Evolutionary conservation across 108 stramenopile genomes (phyloP).

Genomic region (Chaetoceros muelleri): DNA sequence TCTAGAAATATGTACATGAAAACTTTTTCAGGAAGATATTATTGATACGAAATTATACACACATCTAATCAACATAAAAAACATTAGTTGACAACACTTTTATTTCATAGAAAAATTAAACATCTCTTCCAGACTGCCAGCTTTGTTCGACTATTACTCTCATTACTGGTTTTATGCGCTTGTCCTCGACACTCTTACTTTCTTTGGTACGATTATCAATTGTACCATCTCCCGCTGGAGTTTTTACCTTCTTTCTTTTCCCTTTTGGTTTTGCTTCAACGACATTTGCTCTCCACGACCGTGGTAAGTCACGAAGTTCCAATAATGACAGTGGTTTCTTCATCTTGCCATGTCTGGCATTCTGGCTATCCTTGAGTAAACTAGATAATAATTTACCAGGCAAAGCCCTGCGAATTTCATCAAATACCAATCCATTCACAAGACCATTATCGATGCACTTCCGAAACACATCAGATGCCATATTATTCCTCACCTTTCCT

Average conservation of each 20-base stretch:
- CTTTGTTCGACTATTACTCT: slow-evolving; percentile 18
- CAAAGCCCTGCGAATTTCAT: slow-evolving; percentile 41
- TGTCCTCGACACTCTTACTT: background rate
- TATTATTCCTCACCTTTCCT: slow-evolving; percentile 27
- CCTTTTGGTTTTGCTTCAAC: slow-evolving; percentile 5
- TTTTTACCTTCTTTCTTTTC: slow-evolving; percentile 1
- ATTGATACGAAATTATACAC: no score
- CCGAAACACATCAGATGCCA: slow-evolving; percentile 38
- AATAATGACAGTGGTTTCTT: slow-evolving; percentile 9
- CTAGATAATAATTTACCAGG: slow-evolving; percentile 19
- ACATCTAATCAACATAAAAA: no score
- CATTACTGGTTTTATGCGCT: background rate
- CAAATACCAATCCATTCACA: slow-evolving; percentile 46
- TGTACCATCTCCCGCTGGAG: no score
- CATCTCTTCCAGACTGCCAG: slow-evolving; percentile 38
- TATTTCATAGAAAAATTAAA: slow-evolving; percentile 14
- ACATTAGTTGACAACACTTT: no score
- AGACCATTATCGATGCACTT: slow-evolving; percentile 42
- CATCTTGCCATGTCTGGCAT: slow-evolving; percentile 10
- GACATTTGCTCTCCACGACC: slow-evolving; percentile 28
- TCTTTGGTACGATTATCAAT: slow-evolving; percentile 5
- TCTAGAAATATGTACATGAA: no score
- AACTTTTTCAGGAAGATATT: no score
- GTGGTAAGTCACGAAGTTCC: slow-evolving; percentile 29
- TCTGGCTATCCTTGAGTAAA: slow-evolving; percentile 11